Evolutionary conservation across 768 basidiomycete genomes (phyloP).

Genomic region (Psilocybe sp.): DNA sequence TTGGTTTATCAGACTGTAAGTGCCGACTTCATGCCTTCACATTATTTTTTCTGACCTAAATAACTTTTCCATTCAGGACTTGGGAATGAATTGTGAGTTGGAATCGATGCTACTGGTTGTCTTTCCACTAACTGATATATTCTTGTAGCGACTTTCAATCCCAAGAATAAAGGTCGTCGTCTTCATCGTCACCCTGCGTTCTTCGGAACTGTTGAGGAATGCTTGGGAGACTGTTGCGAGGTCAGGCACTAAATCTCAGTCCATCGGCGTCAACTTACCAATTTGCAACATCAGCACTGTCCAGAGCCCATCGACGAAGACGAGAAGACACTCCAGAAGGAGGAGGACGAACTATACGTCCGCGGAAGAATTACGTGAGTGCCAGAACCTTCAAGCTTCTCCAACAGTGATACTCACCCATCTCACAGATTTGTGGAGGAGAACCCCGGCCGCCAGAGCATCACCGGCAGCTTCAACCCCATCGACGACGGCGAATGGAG

Average conservation of each 20-base stretch:
- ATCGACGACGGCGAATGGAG: constrained; percentile 69
- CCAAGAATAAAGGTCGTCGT: constrained; percentile 56
- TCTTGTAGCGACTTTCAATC: constrained; percentile 52
- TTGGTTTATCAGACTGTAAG: constrained; percentile 32
- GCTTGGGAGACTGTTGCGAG: constrained; percentile 62
- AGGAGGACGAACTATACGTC: constrained; percentile 53
- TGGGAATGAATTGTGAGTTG: constrained; percentile 54
- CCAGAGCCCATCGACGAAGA: constrained; percentile 54
- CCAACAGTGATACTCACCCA: not conserved
- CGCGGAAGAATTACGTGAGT: constrained; percentile 51
- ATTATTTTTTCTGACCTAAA: not conserved
- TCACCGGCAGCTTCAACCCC: constrained; percentile 63
- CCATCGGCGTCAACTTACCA: not conserved
- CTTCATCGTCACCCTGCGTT: constrained; percentile 65
- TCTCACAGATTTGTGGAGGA: constrained; percentile 50
- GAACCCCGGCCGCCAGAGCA: constrained; percentile 58
- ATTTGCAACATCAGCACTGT: constrained; percentile 38
- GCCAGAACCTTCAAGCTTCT: not conserved
- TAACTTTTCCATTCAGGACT: constrained; percentile 31
- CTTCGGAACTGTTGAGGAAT: constrained; percentile 56
- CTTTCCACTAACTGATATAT: not conserved
- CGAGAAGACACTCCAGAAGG: constrained; percentile 46
- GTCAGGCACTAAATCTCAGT: constrained; percentile 21
- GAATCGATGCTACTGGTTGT: not conserved
- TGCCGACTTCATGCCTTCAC: no score